Evolutionary conservation across 805 yeast species (phyloP), one percentile per base, ranked within the genome.

Genomic region (Lipomyces sp.): DNA sequence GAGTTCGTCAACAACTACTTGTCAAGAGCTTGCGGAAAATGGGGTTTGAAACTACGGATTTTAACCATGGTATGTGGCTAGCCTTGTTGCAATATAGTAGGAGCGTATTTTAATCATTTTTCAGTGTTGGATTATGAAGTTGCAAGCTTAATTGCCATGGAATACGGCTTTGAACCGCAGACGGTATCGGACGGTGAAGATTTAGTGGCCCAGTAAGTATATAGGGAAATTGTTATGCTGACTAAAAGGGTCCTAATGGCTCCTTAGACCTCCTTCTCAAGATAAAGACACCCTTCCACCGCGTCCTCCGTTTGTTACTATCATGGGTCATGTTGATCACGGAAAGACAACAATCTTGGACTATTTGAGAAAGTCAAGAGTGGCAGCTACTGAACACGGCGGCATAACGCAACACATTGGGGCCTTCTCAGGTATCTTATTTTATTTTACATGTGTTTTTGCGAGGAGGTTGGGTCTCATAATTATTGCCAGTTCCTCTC

Each of bases 301-400:
- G 5, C 81, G 98, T 70, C 92, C 99, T 0, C 99, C 99, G 0
- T 89, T 95, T 32, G 98, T 95, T 4, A 93, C 99, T 0, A 90
- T 95, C 61, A 95, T 95, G 98, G 99, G 99, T 2, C 99, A 95
- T 77, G 99, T 95, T 37, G 99, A 95, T 77, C 99, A 95, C 75
- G 99, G 99, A 1, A 95, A 95, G 76, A 95, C 99, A 1, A 94
- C 99, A 0, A 88, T 95, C 67, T 82, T 95, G 63, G 99, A 95
- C 77, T 86, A 87, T 74, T 80, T 95, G 73, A 83, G 98, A 56
- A 92, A 90, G 71, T 89, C 97, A 0, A 86, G 93, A 0, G 86
- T 95, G 6, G 98, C 89, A 0, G 85, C 86, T 37, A 84, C 87
- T 53, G 99, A 95, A 76, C 90, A 87, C 76, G 99, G 99, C 63